Conservation (phyloP, 208 protist species). For the Wallacemonas collosoma region DNA sequence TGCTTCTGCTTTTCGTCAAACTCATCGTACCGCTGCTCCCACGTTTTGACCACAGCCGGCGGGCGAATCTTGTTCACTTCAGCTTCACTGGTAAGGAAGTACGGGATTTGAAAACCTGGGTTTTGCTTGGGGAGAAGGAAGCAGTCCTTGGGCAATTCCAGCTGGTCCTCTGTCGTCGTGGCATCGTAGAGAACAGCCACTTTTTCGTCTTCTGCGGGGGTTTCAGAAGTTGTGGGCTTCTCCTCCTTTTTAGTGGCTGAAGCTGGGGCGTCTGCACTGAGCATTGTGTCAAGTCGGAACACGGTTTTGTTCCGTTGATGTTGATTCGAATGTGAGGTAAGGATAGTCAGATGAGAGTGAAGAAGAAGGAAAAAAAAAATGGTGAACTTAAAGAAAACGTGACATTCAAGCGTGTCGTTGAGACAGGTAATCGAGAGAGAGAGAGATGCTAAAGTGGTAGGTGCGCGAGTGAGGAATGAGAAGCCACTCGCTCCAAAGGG, state of each 20-base stretch:
- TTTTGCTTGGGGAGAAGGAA: slow-evolving; percentile 81
- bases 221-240: neutral
- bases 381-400: neutral
- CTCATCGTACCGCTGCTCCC: slow-evolving; percentile 67
- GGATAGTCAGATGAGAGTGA: slow-evolving; percentile 4
- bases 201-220: neutral
- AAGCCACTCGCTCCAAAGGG: too few species aligned
- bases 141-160: slow-evolving; percentile 51
- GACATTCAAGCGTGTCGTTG: neutral
- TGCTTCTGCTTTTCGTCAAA: slow-evolving; percentile 42
- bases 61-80: slow-evolving; percentile 67
- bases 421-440: neutral
- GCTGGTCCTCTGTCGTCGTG: slow-evolving; percentile 20
- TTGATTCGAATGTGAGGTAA: neutral
- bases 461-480: neutral
- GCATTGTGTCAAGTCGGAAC: neutral
- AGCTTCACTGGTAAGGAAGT: slow-evolving; percentile 60
- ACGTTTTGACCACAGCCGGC: slow-evolving; percentile 75
- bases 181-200: slow-evolving; percentile 8
- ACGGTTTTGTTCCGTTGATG: neutral
- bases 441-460: neutral
- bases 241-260: neutral
- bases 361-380: neutral
- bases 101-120: slow-evolving; percentile 77
- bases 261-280: neutral